phyloP scores from a whole-genome alignment of 805 yeast species.

The Ogataea ramenticola region DNA sequence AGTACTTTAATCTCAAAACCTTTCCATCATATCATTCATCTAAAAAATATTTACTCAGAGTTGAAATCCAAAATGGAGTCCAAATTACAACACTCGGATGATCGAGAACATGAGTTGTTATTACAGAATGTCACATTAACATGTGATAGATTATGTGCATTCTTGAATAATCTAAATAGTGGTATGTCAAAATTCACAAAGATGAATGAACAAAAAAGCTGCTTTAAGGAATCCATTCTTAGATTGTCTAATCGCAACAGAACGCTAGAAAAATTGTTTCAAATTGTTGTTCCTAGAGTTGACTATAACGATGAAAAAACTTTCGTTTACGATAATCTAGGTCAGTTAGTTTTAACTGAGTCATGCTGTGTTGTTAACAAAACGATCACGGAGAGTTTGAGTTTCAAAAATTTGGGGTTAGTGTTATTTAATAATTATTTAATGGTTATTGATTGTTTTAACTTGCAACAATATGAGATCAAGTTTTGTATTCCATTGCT shows the following conservation, averaged over 20 bases:
- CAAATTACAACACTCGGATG: too few species aligned
- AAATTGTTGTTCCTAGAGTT: neutral
- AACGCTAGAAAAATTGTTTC: neutral
- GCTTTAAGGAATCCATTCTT: neutral
- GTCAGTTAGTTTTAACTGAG: conserved; percentile 37
- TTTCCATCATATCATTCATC: conserved; percentile 40
- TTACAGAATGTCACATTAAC: neutral
- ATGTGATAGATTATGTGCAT: too few species aligned
- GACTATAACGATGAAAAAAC: neutral
- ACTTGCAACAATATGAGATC: conserved; percentile 23
- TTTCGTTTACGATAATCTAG: conserved; percentile 28
- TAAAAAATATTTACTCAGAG: conserved; percentile 33
- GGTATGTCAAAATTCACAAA: neutral
- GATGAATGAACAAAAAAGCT: neutral
- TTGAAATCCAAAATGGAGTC: conserved; percentile 28
- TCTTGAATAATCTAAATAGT: neutral
- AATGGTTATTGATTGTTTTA: conserved; percentile 26
- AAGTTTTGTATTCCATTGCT: conserved; percentile 43
- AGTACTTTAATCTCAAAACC: conserved; percentile 49
- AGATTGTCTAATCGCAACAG: neutral
- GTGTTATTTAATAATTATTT: conserved; percentile 46
- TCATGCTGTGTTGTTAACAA: conserved; percentile 35
- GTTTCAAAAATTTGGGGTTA: conserved; percentile 24
- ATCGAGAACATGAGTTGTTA: conserved; percentile 21
- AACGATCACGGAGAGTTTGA: conserved; percentile 10